Conservation (phyloP, 441 rosid genomes). For the Daphne laureola region DNA sequence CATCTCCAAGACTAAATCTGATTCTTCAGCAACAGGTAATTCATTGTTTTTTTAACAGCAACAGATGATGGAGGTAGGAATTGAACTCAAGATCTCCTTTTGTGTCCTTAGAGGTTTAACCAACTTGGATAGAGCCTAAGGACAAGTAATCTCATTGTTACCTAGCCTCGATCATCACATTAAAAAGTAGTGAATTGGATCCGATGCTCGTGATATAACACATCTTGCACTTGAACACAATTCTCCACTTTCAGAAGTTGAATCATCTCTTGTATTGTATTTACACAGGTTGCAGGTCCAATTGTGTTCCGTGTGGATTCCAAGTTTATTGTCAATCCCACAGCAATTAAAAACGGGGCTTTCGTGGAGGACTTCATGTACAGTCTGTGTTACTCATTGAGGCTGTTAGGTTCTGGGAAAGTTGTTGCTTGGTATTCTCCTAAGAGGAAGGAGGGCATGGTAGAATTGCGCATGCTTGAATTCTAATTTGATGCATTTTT, state of each 20-base stretch:
- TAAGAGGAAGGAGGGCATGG: conserved; percentile 81
- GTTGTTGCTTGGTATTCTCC: conserved; percentile 91
- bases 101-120: too few species aligned
- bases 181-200: too few species aligned
- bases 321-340: conserved; percentile 33
- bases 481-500: conserved; percentile 24
- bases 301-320: conserved; percentile 59
- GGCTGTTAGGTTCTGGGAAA: conserved; percentile 64
- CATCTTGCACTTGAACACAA: background rate
- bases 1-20: conserved; percentile 64
- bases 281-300: conserved; percentile 70
- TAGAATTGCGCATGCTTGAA: conserved; percentile 67
- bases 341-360: conserved; percentile 27
- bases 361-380: conserved; percentile 51
- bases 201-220: too few species aligned
- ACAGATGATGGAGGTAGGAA: too few species aligned
- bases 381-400: conserved; percentile 61
- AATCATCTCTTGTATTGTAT: background rate
- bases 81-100: too few species aligned
- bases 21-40: conserved; percentile 81
- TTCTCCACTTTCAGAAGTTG: background rate
- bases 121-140: too few species aligned
- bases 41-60: too few species aligned
- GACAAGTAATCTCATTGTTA: conserved; percentile 36
- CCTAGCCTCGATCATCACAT: background rate